Conservation (phyloP, 2,329 filamentous ascomycete species). For the Raffaelea arxii region DNA sequence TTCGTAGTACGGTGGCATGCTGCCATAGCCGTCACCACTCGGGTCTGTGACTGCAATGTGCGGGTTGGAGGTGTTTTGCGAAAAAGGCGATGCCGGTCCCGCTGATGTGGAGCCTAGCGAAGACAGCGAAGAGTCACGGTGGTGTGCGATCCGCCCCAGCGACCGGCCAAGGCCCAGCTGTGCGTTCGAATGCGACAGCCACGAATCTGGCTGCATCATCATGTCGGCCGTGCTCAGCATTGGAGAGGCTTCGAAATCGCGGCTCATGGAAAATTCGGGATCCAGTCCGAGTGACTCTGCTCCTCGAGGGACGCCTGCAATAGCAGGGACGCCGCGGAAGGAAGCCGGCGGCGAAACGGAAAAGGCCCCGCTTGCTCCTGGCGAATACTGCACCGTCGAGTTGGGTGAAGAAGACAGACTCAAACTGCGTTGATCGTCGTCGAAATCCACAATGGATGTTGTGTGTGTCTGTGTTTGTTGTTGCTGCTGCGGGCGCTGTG, state of each 20-base stretch:
- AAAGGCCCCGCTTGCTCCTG: constrained; percentile 2
- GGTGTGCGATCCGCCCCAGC: constrained; percentile 33
- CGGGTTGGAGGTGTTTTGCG: constrained; percentile 44
- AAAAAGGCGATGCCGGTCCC: constrained; percentile 50
- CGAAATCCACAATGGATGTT: constrained; percentile 6
- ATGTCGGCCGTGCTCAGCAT: constrained; percentile 15
- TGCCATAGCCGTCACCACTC: constrained; percentile 33
- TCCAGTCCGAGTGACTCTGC: too few relatives aligned
- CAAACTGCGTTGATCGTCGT: constrained; percentile 14
- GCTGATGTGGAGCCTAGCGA: constrained; percentile 51
- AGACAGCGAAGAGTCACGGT: constrained; percentile 52
- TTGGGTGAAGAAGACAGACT: constrained; percentile 20
- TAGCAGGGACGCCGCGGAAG: constrained; percentile 23
- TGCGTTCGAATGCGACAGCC: constrained; percentile 22
- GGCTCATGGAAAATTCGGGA: too few relatives aligned
- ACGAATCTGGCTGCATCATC: constrained; percentile 31
- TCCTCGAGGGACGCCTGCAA: too few relatives aligned
- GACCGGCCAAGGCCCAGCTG: constrained; percentile 27
- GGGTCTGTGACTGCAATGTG: constrained; percentile 47
- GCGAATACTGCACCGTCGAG: constrained; percentile 15
- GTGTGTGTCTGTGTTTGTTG: background rate
- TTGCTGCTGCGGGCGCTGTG: constrained; percentile 8
- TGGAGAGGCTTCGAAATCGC: constrained; percentile 11
- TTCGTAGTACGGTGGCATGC: constrained; percentile 27
- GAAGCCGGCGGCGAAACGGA: constrained; percentile 18